Evolutionary conservation across 305 asterid species (phyloP).

Genomic region (Salvia sclarea): DNA sequence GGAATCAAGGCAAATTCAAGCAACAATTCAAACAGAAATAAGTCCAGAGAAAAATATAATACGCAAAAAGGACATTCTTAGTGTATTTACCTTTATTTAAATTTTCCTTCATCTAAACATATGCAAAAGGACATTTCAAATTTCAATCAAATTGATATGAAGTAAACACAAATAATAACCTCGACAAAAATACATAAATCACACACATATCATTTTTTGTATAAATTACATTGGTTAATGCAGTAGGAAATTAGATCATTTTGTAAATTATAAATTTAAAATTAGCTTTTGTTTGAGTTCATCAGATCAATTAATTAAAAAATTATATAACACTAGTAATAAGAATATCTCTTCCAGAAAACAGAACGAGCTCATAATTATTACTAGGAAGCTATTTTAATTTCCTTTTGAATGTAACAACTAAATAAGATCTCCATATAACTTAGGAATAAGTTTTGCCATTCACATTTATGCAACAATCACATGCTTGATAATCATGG

Average conservation of each 20-base stretch:
- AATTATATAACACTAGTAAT: neutral
- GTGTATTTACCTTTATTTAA: no score
- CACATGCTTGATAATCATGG: slow-evolving; percentile 6
- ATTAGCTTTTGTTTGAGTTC: no score
- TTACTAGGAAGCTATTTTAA: neutral
- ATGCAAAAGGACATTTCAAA: no score
- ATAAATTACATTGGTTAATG: neutral
- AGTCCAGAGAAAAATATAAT: no score
- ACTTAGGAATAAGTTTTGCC: slow-evolving; percentile 11
- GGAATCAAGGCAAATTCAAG: neutral
- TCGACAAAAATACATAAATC: no score
- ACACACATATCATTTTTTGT: no score
- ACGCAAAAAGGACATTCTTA: no score
- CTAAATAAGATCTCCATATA: neutral
- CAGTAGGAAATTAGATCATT: neutral
- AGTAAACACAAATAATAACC: no score
- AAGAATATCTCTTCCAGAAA: neutral
- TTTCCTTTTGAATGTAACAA: neutral
- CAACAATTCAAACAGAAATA: no score
- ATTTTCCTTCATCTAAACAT: no score
- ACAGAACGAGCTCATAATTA: neutral
- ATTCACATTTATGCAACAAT: neutral
- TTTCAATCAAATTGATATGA: no score
- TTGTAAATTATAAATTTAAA: no score
- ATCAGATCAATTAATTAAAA: neutral